These are phyloP conservation scores for Ochromonas danica DNA, from an alignment of 108 stramenopile genomes.

Conservation along the genomic window DNA sequence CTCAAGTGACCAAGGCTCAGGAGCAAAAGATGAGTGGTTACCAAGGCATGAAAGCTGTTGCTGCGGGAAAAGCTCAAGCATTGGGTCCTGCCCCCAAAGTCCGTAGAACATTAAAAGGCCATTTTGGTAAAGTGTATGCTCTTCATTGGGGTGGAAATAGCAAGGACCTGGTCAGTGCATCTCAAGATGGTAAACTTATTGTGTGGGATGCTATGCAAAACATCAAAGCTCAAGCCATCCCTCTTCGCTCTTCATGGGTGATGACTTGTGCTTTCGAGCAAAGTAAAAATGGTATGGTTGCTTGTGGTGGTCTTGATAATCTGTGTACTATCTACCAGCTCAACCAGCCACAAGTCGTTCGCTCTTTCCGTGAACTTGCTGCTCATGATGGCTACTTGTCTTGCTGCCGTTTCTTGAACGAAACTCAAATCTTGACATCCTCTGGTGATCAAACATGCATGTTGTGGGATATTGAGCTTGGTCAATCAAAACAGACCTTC, in stretches of 20 bases:
- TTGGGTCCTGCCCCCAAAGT: constrained; percentile 50
- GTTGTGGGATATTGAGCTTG: constrained; percentile 86
- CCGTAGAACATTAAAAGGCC: constrained; percentile 53
- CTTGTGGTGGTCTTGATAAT: constrained; percentile 99
- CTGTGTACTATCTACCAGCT: constrained; percentile 94
- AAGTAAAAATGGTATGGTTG: constrained; percentile 78
- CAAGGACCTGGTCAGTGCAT: constrained; percentile 67
- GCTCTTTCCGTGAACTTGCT: constrained; percentile 79
- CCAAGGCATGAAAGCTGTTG: constrained; percentile 46
- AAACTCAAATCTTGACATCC: constrained; percentile 77
- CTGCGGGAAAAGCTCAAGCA: constrained; percentile 45
- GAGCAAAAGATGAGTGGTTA: constrained; percentile 43
- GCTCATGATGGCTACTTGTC: constrained; percentile 97
- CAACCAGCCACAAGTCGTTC: constrained; percentile 57
- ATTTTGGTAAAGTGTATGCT: constrained; percentile 97
- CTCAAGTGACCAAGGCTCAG: constrained; percentile 50
- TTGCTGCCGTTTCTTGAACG: constrained; percentile 90
- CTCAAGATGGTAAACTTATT: constrained; percentile 96
- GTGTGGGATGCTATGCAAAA: constrained; percentile 93
- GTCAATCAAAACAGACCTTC: constrained; percentile 71
- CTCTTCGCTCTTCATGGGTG: constrained; percentile 92
- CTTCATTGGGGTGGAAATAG: constrained; percentile 91
- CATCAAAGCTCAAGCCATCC: constrained; percentile 73
- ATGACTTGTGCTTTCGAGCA: constrained; percentile 99
- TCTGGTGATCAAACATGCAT: constrained; percentile 95